Conservation (phyloP, 805 yeast genomes). For the Kluyveromyces starmeri region DNA sequence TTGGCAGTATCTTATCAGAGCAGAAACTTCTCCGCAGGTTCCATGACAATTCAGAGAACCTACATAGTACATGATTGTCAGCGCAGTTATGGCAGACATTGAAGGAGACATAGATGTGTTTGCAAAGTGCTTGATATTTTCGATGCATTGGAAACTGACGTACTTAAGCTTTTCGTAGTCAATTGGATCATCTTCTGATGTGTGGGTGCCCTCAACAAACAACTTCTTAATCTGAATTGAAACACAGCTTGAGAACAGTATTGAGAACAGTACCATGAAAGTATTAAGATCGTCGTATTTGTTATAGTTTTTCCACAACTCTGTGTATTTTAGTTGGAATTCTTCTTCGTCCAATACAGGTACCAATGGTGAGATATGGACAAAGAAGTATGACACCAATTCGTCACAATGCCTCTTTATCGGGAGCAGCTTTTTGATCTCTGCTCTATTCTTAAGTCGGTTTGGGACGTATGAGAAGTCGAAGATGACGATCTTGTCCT, state of each 20-base stretch:
- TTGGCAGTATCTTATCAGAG: slow-evolving; percentile 2
- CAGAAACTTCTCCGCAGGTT: background rate
- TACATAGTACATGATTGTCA: slow-evolving; percentile 2
- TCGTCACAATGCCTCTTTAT: background rate
- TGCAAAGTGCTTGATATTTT: background rate
- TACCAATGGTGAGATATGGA: background rate
- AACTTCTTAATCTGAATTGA: slow-evolving; percentile 1
- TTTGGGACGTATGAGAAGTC: slow-evolving; percentile 1
- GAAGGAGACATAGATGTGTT: slow-evolving; percentile 1
- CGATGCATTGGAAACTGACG: background rate
- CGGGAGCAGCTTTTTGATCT: background rate
- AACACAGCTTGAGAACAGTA: slow-evolving; percentile 1
- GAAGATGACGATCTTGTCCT: background rate
- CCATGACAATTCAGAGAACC: slow-evolving; percentile 1
- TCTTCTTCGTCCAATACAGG: slow-evolving; percentile 2
- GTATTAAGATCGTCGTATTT: slow-evolving; percentile 1
- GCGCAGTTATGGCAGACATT: slow-evolving; percentile 2
- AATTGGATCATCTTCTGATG: background rate
- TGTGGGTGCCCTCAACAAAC: background rate
- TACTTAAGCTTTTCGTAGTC: slow-evolving; percentile 4
- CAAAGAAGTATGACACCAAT: background rate
- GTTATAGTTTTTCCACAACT: background rate
- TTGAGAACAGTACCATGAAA: background rate
- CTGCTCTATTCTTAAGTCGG: background rate
- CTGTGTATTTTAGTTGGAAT: slow-evolving; percentile 1